Base-by-base conservation (phyloP, 2,329 filamentous ascomycete species). In the Cordyceps farinosa region DNA sequence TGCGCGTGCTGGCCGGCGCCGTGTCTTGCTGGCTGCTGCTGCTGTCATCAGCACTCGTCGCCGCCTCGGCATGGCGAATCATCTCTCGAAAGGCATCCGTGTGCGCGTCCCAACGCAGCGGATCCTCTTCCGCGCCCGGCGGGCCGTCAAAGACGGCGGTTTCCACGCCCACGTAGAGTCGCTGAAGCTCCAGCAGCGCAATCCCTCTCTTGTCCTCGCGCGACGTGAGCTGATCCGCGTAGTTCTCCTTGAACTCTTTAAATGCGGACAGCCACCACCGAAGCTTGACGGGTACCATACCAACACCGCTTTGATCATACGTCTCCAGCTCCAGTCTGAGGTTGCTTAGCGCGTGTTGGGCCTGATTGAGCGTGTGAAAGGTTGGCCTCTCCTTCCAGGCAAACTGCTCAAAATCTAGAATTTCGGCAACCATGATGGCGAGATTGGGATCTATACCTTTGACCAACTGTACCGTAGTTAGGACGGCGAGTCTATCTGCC, bases 261-360 rank as follows among this genome's bases (percentile, higher is more conserved):
- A 55, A 60, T 9, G 55, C 62, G 29, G 55, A 47, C 9, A n/a
- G 9, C 62, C 62, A 64, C 44, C 36, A 54, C 15, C 45, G 34
- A 5, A 64, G 55, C 55, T 64, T 64, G 47, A 36, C 30, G 7
- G 55, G 48, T 3, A 59, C 56, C 40, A 40, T 54, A 5, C 48
- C 45, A 17, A 59, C 54, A 15, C 56, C 54, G 13, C 22, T 22
- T 32, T 56, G 54, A 10, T 64, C 50, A 42, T 59, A 64, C 15
- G 45, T 56, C 48, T 64, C 62, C 5, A 64, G 54, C 32, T 64
- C 62, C 6, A 64, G 47, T 22, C 62, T 38, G 40, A 64, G 36
- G 17, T n/a, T 45, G 42, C 48, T 60, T 7, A 64, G 55, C 7
- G 48, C 55, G 47, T 50, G 54, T 9, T 59, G 54, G 22, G 42